Conservation (phyloP, 2,329 filamentous ascomycete genomes). For the Podosphaera aphanis region DNA sequence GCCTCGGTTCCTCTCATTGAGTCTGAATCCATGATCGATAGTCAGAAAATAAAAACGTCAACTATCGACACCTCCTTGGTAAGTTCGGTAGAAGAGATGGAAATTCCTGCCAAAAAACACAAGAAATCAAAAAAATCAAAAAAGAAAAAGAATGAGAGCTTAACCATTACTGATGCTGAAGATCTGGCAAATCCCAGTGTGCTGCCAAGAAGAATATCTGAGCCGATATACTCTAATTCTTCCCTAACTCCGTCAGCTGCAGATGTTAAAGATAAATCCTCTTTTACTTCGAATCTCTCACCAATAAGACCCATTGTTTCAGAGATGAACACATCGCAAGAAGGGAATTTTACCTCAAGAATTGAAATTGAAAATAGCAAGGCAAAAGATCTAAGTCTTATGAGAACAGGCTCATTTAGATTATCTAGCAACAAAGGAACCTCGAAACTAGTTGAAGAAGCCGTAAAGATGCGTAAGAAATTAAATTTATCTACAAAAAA, state of each 20-base stretch:
- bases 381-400: no score
- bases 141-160: slow-evolving; percentile 16
- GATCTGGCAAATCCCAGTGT: neutral
- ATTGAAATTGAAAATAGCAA: neutral
- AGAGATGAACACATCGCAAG: neutral
- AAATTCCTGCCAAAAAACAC: neutral
- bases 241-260: no score
- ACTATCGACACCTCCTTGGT: neutral
- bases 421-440: neutral
- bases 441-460: neutral
- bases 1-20: neutral
- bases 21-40: neutral
- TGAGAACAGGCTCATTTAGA: neutral
- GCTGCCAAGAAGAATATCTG: neutral
- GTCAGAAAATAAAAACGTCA: neutral
- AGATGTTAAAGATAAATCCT: no score
- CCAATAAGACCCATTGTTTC: neutral
- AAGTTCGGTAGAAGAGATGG: neutral
- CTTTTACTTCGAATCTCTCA: neutral
- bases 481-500: no score
- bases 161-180: neutral
- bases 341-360: neutral
- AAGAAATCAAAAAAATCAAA: slow-evolving; percentile 16
- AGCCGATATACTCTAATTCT: neutral
- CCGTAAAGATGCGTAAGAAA: neutral